Evolutionary conservation across 371 early-diverging fungal genomes (phyloP).

Genomic region (Dentiscutata heterogama): DNA sequence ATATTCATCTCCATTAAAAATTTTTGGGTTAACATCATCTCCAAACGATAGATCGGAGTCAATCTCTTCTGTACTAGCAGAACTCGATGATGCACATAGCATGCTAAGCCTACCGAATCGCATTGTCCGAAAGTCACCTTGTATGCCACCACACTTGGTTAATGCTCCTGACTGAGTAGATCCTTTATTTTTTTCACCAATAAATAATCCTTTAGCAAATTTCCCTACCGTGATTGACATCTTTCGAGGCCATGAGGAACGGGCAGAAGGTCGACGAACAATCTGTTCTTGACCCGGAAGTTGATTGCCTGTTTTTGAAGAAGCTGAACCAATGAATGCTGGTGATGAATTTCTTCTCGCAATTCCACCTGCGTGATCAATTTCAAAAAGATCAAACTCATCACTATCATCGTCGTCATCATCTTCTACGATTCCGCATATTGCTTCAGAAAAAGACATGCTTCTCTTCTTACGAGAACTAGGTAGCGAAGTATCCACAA

Average conservation of each 20-base stretch:
- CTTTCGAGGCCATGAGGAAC: conserved; percentile 15
- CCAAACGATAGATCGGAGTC: not conserved
- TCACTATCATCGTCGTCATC: conserved; percentile 13
- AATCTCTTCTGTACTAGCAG: not conserved
- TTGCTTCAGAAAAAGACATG: conserved; percentile 16
- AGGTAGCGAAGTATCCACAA: not conserved
- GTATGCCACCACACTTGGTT: not conserved
- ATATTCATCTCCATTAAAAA: not conserved
- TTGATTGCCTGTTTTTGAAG: not conserved
- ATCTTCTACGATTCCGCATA: conserved; percentile 4
- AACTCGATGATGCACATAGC: not conserved
- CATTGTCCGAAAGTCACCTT: not conserved
- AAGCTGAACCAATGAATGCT: not conserved
- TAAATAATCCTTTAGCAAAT: conserved; percentile 6
- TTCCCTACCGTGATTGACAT: conserved; percentile 11
- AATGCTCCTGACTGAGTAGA: not conserved
- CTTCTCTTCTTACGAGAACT: conserved; percentile 15
- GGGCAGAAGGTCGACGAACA: too few species aligned
- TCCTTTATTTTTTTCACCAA: not conserved
- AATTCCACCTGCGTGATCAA: conserved; percentile 1
- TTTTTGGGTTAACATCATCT: not conserved
- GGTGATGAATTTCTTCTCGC: conserved; percentile 27
- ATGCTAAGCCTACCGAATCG: not conserved
- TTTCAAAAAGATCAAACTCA: conserved; percentile 19
- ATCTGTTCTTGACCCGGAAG: not conserved